Conservation (phyloP, 768 basidiomycete species). For the Leccinum sublutescens region DNA sequence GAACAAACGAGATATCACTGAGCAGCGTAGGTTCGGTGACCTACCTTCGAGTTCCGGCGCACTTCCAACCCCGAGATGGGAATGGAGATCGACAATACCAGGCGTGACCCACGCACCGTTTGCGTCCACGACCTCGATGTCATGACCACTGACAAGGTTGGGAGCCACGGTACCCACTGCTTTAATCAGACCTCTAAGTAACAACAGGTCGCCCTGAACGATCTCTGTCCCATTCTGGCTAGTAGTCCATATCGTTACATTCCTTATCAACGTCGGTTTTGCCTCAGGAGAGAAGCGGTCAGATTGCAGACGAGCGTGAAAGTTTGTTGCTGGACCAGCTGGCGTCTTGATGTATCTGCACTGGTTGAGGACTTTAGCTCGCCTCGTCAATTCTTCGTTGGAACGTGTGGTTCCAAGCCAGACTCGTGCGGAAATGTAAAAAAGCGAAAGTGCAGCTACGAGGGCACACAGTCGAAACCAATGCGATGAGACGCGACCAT, state of each 20-base stretch:
- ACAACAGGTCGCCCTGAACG: constrained; percentile 59
- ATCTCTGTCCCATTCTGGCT: constrained; percentile 64
- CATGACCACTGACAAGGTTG: constrained; percentile 16
- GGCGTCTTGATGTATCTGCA: constrained; percentile 43
- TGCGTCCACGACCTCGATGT: constrained; percentile 53
- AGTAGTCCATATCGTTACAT: constrained; percentile 87
- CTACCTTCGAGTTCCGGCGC: constrained; percentile 33
- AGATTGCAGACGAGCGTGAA: constrained; percentile 49
- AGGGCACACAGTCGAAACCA: constrained; percentile 11
- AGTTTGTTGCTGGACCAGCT: constrained; percentile 46
- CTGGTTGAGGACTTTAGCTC: constrained; percentile 34
- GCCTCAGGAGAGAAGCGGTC: constrained; percentile 70
- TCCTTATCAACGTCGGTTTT: constrained; percentile 60
- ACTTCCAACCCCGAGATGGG: constrained; percentile 44
- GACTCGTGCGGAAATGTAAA: constrained; percentile 4
- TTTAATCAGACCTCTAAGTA: constrained; percentile 69
- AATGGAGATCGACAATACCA: constrained; percentile 55
- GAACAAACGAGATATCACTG: too few relatives aligned
- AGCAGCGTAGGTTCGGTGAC: background rate
- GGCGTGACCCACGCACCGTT: constrained; percentile 78
- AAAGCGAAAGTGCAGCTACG: constrained; percentile 1
- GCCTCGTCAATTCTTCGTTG: constrained; percentile 8
- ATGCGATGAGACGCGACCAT: background rate
- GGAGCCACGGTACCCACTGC: constrained; percentile 47
- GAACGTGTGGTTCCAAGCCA: background rate